These are phyloP conservation scores for Dinochytrium kinnereticum DNA, from an alignment of 371 early-diverging fungal species.

Conservation along the genomic window DNA sequence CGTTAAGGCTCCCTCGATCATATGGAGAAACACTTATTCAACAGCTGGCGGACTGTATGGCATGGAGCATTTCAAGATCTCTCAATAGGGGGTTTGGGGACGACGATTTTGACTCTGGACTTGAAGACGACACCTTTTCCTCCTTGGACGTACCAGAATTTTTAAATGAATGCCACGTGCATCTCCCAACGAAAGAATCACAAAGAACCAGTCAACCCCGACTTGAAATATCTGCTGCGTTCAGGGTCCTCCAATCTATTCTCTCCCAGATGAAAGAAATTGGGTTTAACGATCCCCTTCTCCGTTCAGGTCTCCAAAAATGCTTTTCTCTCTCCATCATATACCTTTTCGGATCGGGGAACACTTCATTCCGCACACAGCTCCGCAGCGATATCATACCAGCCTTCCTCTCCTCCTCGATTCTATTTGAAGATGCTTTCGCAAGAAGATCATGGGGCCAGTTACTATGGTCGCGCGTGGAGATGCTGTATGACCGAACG, in stretches of 20 bases:
- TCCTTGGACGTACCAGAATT: not conserved
- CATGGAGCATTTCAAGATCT: not conserved
- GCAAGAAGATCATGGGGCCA: not conserved
- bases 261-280: not conserved
- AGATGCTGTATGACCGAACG: not conserved
- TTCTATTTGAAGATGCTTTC: not conserved
- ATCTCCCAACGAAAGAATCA: not conserved
- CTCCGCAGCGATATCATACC: constrained; percentile 3
- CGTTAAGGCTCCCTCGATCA: not conserved
- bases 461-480: not conserved
- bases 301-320: not conserved
- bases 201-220: not conserved
- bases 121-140: constrained; percentile 6
- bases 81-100: not conserved
- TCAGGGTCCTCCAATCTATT: not conserved
- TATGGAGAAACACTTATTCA: not conserved
- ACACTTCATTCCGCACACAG: not conserved
- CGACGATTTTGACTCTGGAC: not conserved
- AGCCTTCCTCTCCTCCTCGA: not conserved
- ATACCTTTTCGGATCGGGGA: constrained; percentile 8
- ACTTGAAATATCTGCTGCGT: not conserved
- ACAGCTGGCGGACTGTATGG: not conserved
- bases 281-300: not conserved
- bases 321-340: not conserved
- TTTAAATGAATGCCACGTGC: not conserved